A percentile compares a stretch with the other conserved stretches of the same genome.
phyloP scores from a whole-genome alignment of 1,284 basidiomycete genomes.

The Singerocomus rubriflavus region DNA sequence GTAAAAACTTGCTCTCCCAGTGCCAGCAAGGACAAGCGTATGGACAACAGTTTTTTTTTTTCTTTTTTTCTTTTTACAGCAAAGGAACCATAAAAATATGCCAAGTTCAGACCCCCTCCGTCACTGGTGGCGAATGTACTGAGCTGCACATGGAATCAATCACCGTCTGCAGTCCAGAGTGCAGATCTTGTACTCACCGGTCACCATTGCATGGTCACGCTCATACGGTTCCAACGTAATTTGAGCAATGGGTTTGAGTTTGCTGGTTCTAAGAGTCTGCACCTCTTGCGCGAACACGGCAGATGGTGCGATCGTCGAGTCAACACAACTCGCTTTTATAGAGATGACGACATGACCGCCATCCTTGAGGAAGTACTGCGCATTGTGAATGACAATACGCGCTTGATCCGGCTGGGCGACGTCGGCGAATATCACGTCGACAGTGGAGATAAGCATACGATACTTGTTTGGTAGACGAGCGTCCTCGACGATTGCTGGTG shows the following conservation, averaged over 20 bases:
- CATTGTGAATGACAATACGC: conserved; percentile 91
- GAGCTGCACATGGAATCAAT: conserved; percentile 36
- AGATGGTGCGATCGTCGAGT: conserved; percentile 89
- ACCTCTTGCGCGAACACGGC: conserved; percentile 91
- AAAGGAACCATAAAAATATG: neutral
- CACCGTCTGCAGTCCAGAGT: neutral
- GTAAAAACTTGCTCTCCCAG: no score
- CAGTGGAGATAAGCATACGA: conserved; percentile 90
- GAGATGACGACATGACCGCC: conserved; percentile 93
- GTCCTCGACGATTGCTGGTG: conserved; percentile 93
- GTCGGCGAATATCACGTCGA: conserved; percentile 97
- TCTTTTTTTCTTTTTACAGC: no score
- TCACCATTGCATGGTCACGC: conserved; percentile 82
- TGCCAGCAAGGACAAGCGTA: conserved; percentile 12
- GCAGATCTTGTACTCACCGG: conserved; percentile 41
- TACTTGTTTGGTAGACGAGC: conserved; percentile 94
- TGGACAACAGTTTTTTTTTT: conserved; percentile 11
- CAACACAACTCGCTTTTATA: conserved; percentile 99
- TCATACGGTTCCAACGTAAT: conserved; percentile 87
- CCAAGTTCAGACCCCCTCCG: neutral
- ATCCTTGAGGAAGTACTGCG: conserved; percentile 96
- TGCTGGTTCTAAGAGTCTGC: conserved; percentile 75
- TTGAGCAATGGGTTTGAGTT: conserved; percentile 93
- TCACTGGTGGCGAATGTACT: conserved; percentile 50
- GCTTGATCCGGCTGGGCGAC: conserved; percentile 99